Conservation (phyloP, 495 filamentous ascomycete species). For the Trichoderma erinaceum region DNA sequence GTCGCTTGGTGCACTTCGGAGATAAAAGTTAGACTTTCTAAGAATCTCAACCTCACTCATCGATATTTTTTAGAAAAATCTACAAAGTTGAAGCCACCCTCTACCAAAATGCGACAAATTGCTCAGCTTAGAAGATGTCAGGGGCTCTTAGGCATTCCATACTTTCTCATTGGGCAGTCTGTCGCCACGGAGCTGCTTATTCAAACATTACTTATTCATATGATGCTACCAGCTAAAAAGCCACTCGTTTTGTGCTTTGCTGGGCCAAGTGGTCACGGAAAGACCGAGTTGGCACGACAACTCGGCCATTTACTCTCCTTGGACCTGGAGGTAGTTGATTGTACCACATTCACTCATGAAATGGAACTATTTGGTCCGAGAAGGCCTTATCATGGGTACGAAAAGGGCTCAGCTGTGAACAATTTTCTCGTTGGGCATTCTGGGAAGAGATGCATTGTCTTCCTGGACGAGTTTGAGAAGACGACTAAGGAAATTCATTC, state of each 20-base stretch:
- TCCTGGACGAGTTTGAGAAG: conserved; percentile 56
- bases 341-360: conserved; percentile 31
- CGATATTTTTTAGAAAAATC: conserved; percentile 40
- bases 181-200: conserved; percentile 31
- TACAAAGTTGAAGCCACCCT: conserved; percentile 22
- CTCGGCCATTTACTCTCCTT: conserved; percentile 40
- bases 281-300: conserved; percentile 42
- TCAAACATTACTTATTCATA: conserved; percentile 29
- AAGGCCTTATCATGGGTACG: conserved; percentile 28
- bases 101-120: conserved; percentile 30
- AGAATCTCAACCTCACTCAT: conserved; percentile 39
- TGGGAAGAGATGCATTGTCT: conserved; percentile 41
- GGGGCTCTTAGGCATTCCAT: conserved; percentile 36
- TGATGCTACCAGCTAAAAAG: conserved; percentile 21
- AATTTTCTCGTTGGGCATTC: conserved; percentile 46
- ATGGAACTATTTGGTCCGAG: conserved; percentile 45
- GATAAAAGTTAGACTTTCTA: conserved; percentile 23
- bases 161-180: conserved; percentile 43
- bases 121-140: conserved; percentile 27
- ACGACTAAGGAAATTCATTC: conserved; percentile 38
- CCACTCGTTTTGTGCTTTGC: conserved; percentile 42
- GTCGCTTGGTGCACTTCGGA: conserved; percentile 23
- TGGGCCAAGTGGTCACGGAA: conserved; percentile 49
- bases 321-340: conserved; percentile 39
- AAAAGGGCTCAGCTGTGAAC: conserved; percentile 42